Conservation (phyloP, 2,329 filamentous ascomycete genomes). For the Pyrenophora seminiperda region DNA sequence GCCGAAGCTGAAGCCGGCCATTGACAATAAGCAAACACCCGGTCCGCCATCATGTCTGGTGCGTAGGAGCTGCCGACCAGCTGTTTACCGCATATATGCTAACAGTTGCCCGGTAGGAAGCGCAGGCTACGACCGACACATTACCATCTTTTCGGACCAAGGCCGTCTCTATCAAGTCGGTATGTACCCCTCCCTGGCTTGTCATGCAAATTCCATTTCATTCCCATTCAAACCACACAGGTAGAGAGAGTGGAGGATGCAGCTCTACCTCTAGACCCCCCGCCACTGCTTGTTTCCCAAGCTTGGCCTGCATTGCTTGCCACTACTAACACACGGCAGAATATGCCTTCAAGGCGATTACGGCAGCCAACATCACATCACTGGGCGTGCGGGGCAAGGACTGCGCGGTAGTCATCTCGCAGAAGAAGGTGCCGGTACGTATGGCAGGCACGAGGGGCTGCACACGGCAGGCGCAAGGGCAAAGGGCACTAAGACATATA, state of each 20-base stretch:
- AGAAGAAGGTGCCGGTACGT: slow-evolving; percentile 98
- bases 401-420: slow-evolving; percentile 94
- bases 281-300: neutral
- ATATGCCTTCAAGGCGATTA: slow-evolving; percentile 99
- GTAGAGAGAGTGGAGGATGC: no score
- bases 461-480: no score
- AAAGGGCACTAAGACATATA: slow-evolving; percentile 16
- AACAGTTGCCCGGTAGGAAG: slow-evolving; percentile 43
- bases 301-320: slow-evolving; percentile 1
- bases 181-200: slow-evolving; percentile 56
- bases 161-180: slow-evolving; percentile 99
- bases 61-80: slow-evolving; percentile 31
- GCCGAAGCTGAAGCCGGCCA: slow-evolving; percentile 35
- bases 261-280: neutral
- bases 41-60: slow-evolving; percentile 50
- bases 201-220: no score
- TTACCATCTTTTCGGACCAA: slow-evolving; percentile 99
- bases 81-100: slow-evolving; percentile 31
- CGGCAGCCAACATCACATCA: slow-evolving; percentile 98
- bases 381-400: slow-evolving; percentile 95
- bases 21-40: slow-evolving; percentile 26
- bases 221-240: no score
- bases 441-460: slow-evolving; percentile 12
- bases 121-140: slow-evolving; percentile 92
- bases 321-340: slow-evolving; percentile 61